Base-by-base conservation (phyloP, 164 flowering plant genomes). In the Berberis thunbergii region DNA sequence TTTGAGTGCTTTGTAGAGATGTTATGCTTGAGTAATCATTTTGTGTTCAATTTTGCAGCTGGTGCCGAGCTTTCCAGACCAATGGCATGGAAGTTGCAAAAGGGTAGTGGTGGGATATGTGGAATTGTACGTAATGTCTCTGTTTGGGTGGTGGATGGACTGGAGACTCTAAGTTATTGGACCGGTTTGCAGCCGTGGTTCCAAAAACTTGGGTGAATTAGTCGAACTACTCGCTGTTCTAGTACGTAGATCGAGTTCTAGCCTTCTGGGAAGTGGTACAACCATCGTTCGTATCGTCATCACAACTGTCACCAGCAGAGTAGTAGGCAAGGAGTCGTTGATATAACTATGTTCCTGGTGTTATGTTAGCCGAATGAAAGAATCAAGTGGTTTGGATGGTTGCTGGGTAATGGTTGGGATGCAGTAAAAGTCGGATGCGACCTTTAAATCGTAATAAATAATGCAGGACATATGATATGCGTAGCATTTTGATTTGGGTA, bases 11-110 rank as follows among this genome's bases (percentile, higher is more conserved):
- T 10, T 1, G 26, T 26, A 26, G 26, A 5, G n/a, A 9, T n/a
- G 57, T n/a, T 54, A 5, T n/a, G 39, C n/a, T 7, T n/a, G 40
- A 54, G 40, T 54, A 38, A 54, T 38, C 26, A 54, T 59, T 12
- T 41, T 44, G 5, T 10, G 45, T 12, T 42, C 43, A 8, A 7
- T 60, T 43, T 10, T 68, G 63, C 74, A 75, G 74, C 76, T 54
- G 66, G 81, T 75, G 74, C 68, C 72, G 66, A 71, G 74, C 57
- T 69, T 67, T 68, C 70, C 49, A 70, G 68, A 55, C 39, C 68
- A 60, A 48, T 65, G 69, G 53, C 69, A 46, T 64, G 69, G 62
- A 68, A 64, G 50, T 4, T 26, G 26, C 26, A 26, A 26, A 26
- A 26, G 66, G 64, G 8, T 45, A 2, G 13, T 42, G 48, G 60